Base-by-base conservation (phyloP, 345 rosid species). In the Fremontodendron californicum region DNA sequence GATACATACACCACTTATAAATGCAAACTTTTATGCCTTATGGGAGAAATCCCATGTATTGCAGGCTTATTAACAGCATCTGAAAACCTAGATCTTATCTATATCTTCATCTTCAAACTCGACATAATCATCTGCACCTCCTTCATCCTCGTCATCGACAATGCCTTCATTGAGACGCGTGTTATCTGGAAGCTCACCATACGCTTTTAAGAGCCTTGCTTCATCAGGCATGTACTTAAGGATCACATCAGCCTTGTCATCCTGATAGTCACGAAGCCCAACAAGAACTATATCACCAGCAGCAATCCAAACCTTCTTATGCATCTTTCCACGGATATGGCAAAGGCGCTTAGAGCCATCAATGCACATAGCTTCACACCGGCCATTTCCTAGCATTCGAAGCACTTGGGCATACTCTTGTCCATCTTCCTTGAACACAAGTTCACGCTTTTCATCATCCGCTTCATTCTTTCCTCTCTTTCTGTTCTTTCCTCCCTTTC, bases 81-180 rank as follows among this genome's bases (percentile, higher is more conserved):
- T 52, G 40, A 37, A 43, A 19, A 23, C 65, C 80, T 85, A 88
- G 81, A 92, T 89, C 86, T 88, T 92, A 82, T 92, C 93, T 6
- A 90, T 90, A 81, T 92, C 97, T 67, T 90, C 97, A 29, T 90
- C 97, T 77, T 90, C 93, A 48, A 92, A 92, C 86, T 89, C 94
- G 54, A 92, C 85, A 86, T 85, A 88, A 79, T 89, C 97, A 79
- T 92, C 93, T 0, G n/a, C 88, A 0, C 60, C 80, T 42, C 81
- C 86, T 11, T 86, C 90, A 46, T 86, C 91, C 77, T 91, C 94
- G 43, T 86, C 88, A 9, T 87, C 90, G 21, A 91, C 87, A 54
- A 91, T 89, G 19, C 92, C 93, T 81, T 91, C 95, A 39, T 91
- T 91, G 78, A 89, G 91, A 52, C 91, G 84, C 0, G 90, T 89